Evolutionary conservation across 1,139 yeast species (phyloP), one percentile per base, ranked within the genome.

Genomic region (Kodamaea arcana): DNA sequence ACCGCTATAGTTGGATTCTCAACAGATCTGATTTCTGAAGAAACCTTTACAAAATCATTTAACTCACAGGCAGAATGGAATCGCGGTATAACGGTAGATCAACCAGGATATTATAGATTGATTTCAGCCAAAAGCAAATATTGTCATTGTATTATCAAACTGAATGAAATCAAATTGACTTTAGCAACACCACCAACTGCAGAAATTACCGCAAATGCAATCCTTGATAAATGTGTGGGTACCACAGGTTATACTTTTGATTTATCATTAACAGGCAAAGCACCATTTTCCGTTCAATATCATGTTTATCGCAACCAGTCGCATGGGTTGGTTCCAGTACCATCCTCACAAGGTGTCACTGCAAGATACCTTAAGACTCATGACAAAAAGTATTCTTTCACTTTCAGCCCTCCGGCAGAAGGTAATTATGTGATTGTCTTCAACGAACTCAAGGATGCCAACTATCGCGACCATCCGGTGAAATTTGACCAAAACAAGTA

Each of bases 151-250:
- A 63, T 71, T 11, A 67, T 80, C 27, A 63, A 72, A 13, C 56
- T 29, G 3, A 31, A 40, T 1, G 30, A 13, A 14, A 46, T 65
- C 3, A 28, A 21, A 1, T 35, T 69, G 2, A 41, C 39, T 11
- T 40, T 52, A 3, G 72, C 70, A 1, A 43, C 58, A 0, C 67
- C 65, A 12, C 92, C 92, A 3, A 57, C 52, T 39, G 70, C 79
- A 46, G 64, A 54, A 34, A 78, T 83, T 4, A 44, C 52, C 4
- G 75, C 85, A 1, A 63, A 67, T 3, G 80, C 88, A 2, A 77
- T 90, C 3, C 66, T 78, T 24, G 97, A 92, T 51, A 78, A 83
- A 39, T 92, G 99, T 62, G 84, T 94, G 23, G 98, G 98, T 1
- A 86, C 90, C 34, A 80, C 87, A 8, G 98, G 97, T 0, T 76